Evolutionary conservation across 176 grass and related monocot genomes (phyloP), one percentile per base, ranked within the genome.

Genomic region (Hsuehochloa calcarea): DNA sequence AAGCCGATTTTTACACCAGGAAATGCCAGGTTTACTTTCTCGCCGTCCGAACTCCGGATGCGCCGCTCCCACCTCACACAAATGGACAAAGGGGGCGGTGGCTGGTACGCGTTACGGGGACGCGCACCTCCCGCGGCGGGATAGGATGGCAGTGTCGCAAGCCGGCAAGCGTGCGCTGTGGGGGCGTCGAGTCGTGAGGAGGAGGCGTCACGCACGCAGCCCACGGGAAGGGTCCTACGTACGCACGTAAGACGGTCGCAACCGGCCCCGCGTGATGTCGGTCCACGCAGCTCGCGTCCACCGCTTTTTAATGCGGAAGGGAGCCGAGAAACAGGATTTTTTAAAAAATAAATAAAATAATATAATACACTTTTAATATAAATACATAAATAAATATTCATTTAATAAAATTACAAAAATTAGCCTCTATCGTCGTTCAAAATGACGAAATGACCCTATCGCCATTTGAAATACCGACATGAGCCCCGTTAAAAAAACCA

Each of bases 101-200:
- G 14, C 12, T 12, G 3, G 43, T 46, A 50, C 87, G 25, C 80
- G 73, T n/a, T 77, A 61, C 80, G 43, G 74, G 19, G 80, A 26
- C 86, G 41, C 26, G 34, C 59, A 68, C 62, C 80, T 22, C 10
- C 19, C 62, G 44, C 71, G 46, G 2, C 4, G 50, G 38, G 52
- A 62, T 38, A 46, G 26, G 19, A 65, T 54, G 65, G 78, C 78
- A 64, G 78, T 52, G 82, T 63, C 65, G 73, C 79, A 14, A 74
- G 80, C 89, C 52, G 56, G 73, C 79, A 14, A 74, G 80, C 89
- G 80, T 83, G 84, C 22, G 84, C 39, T 39, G 50, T 25, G 82
- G 38, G 38, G 50, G 40, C 49, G 78, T 12, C 26, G 70, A 7
- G 75, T 34, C 37, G 13, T 1, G 38, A 9, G n/a, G 22, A n/a